A percentile compares a stretch with the other conserved stretches of the same genome.
Evolutionary conservation across 139 green algal genomes (phyloP).

Genomic region (Auxenochlorella pyrenoidosa): DNA sequence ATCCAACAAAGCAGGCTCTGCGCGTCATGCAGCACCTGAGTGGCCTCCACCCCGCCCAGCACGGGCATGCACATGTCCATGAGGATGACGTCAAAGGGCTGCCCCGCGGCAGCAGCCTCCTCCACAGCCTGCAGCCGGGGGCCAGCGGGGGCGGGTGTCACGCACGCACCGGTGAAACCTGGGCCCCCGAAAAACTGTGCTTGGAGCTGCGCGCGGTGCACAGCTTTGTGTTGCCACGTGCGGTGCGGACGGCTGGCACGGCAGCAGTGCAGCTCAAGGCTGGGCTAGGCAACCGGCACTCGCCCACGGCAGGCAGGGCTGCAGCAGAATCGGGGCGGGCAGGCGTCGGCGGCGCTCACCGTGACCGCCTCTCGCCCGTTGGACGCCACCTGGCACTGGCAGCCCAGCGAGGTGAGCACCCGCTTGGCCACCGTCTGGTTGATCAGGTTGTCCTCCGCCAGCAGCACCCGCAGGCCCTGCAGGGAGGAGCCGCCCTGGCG

Average conservation of each 20-base stretch:
- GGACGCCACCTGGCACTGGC: slow-evolving; percentile 50
- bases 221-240: too few species aligned
- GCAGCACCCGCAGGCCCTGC: slow-evolving; percentile 67
- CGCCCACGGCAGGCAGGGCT: not conserved
- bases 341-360: not conserved
- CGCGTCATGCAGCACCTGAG: slow-evolving; percentile 37
- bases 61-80: slow-evolving; percentile 96
- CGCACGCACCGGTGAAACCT: too few species aligned
- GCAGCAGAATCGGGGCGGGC: not conserved
- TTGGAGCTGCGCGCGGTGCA: too few species aligned
- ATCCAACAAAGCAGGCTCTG: too few species aligned
- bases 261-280: too few species aligned
- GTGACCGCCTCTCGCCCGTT: slow-evolving; percentile 72
- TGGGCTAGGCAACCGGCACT: not conserved
- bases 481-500: not conserved
- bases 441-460: slow-evolving; percentile 93
- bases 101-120: not conserved
- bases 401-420: slow-evolving; percentile 76
- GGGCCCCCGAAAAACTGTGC: too few species aligned
- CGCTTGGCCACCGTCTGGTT: slow-evolving; percentile 85
- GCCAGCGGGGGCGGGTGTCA: not conserved
- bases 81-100: slow-evolving; percentile 67
- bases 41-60: slow-evolving; percentile 89
- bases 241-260: too few species aligned
- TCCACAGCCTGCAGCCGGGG: slow-evolving; percentile 53